These are phyloP conservation scores for Podospora bellae-mahoneyi DNA, from an alignment of 495 filamentous ascomycete genomes.

Conservation along the genomic window DNA sequence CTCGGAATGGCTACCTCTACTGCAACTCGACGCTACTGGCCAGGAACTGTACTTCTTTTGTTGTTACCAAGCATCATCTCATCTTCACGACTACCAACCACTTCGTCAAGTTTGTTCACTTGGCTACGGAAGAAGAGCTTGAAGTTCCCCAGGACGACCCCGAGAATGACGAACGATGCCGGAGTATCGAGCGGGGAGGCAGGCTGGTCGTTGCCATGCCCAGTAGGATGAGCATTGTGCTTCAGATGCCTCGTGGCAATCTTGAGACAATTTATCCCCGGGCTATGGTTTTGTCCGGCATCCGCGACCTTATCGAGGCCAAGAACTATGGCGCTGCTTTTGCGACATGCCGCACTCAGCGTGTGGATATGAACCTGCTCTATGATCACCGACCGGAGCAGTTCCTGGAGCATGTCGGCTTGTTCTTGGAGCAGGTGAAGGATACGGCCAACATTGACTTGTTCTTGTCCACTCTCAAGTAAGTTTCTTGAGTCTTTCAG, in stretches of 20 bases:
- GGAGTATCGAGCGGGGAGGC: constrained; percentile 87
- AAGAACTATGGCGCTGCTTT: constrained; percentile 84
- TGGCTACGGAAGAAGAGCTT: constrained; percentile 64
- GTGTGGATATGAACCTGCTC: constrained; percentile 98
- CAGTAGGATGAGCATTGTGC: constrained; percentile 70
- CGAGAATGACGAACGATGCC: constrained; percentile 86
- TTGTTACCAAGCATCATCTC: constrained; percentile 76
- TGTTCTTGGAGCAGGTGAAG: constrained; percentile 85
- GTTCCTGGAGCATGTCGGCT: constrained; percentile 68
- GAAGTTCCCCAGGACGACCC: constrained; percentile 84
- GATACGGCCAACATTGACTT: constrained; percentile 84
- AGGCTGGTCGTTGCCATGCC: constrained; percentile 87
- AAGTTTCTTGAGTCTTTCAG: constrained; percentile 28
- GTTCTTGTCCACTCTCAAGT: constrained; percentile 86
- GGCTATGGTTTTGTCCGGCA: constrained; percentile 85
- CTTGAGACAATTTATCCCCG: constrained; percentile 92
- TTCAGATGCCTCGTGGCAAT: constrained; percentile 95
- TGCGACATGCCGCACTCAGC: constrained; percentile 79
- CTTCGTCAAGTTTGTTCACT: constrained; percentile 87
- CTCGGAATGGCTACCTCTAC: constrained; percentile 71
- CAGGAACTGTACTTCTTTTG: constrained; percentile 87
- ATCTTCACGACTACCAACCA: constrained; percentile 90
- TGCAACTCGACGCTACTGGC: constrained; percentile 69
- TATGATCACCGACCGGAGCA: constrained; percentile 84
- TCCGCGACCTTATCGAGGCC: constrained; percentile 70